Base-by-base conservation (phyloP, 345 rosid genomes). In the Kernera saxatilis region DNA sequence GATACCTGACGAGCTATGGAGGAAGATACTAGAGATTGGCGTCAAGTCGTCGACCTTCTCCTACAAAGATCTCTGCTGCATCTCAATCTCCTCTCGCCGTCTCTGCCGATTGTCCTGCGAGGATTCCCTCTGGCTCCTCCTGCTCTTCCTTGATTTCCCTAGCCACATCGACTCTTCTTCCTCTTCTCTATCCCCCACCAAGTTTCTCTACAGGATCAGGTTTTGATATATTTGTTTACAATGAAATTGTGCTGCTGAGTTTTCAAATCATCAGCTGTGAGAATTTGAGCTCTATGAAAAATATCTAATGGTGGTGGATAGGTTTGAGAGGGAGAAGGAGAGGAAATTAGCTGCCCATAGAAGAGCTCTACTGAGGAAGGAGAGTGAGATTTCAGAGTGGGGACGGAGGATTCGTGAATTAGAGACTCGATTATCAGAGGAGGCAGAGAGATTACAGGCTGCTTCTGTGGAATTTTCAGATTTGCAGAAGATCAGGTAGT, bases 1-100 rank as follows among this genome's bases (percentile, higher is more conserved):
- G 12, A 52, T 93, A 57, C 93, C 92, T 0, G 95, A 93, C 77
- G 97, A 93, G 74, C 78, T 93, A 61, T 85, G 96, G 97, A 71
- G 87, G 46, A 85, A 64, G 62, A 83, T 91, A 49, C 81, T 93
- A 1, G 88, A 83, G 67, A 67, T 66, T 40, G 96, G 96, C 18
- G 81, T 82, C 2, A 72, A 58, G 17, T 76, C 67, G 6, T 81
- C 81, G 1, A 57, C 70, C 6, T 82, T 91, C 48, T 76, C 72
- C 11, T 84, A 64, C 77, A 88, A 81, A 72, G 97, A 91, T 60
- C 82, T 93, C n/a, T 91, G 97, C 19, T 77, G 90, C 77, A 41
- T 91, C 78, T 87, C 99, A 4, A 91, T 93, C 82, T 72, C 90
- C 71, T 84, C 94, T 74, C 77, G 81, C 13, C 88, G 89, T 71